Conservation (phyloP, 257 asterid genomes). For the Echites panduratus region DNA sequence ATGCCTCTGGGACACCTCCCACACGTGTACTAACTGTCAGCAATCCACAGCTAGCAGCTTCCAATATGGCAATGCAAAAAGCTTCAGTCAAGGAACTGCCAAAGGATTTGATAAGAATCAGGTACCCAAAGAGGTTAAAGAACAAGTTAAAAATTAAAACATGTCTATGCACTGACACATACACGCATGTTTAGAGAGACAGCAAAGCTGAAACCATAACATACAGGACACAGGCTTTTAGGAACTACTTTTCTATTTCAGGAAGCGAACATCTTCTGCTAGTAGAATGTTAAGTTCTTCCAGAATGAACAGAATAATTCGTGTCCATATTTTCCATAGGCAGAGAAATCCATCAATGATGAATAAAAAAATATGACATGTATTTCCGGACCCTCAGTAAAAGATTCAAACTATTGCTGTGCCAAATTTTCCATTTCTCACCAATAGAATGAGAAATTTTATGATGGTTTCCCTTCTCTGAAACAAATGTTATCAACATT, state of each 20-base stretch:
- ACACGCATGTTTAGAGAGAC: not conserved
- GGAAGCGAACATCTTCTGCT: not conserved
- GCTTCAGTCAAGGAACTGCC: conserved; percentile 95
- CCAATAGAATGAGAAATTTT: not conserved
- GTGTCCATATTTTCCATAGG: not conserved
- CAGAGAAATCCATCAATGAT: no score
- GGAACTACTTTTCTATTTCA: not conserved
- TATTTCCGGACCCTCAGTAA: not conserved
- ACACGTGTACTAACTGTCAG: conserved; percentile 98
- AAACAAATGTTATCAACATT: not conserved
- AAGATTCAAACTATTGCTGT: not conserved
- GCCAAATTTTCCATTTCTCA: not conserved
- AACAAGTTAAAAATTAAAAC: not conserved
- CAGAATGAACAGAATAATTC: not conserved
- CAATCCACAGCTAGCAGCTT: conserved; percentile 98
- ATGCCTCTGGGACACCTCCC: conserved; percentile 99
- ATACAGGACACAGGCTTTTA: not conserved
- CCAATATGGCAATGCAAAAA: conserved; percentile 92
- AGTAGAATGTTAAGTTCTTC: not conserved
- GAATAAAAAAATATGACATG: not conserved
- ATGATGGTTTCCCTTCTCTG: not conserved
- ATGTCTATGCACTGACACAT: not conserved
- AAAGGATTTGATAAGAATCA: conserved; percentile 21
- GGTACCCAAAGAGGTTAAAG: conserved; percentile 6
- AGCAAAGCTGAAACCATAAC: not conserved